These are phyloP conservation scores for Cercospora sojina DNA, from an alignment of 2,329 filamentous ascomycete species.

Conservation along the genomic window DNA sequence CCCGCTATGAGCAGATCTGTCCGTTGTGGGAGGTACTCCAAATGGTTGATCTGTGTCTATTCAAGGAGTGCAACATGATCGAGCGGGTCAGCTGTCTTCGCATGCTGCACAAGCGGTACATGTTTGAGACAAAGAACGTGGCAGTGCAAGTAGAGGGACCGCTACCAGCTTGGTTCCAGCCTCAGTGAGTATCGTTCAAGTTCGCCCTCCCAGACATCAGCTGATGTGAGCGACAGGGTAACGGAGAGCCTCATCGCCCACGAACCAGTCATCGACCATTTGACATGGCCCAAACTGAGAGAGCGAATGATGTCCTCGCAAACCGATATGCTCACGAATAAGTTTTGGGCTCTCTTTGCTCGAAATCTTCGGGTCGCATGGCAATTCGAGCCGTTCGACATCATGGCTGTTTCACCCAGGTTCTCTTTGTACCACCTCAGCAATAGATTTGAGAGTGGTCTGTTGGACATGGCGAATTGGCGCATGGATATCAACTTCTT, in stretches of 20 bases:
- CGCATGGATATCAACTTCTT: constrained; percentile 29
- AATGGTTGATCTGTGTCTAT: constrained; percentile 27
- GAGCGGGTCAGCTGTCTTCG: constrained; percentile 26
- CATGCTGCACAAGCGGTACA: constrained; percentile 28
- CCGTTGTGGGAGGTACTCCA: constrained; percentile 26
- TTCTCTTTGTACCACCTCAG: constrained; percentile 23
- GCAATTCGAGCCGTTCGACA: constrained; percentile 25
- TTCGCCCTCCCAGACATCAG: neutral
- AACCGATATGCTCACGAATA: constrained; percentile 26
- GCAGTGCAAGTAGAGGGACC: constrained; percentile 23
- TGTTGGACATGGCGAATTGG: constrained; percentile 28
- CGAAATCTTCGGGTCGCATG: constrained; percentile 25
- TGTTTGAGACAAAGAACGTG: constrained; percentile 27
- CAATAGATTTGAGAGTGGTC: constrained; percentile 20
- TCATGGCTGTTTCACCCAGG: constrained; percentile 18
- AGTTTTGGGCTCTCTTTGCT: constrained; percentile 25
- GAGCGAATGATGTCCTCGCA: constrained; percentile 24
- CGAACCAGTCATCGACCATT: constrained; percentile 28
- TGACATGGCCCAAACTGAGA: constrained; percentile 26
- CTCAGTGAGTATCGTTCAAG: constrained; percentile 19
- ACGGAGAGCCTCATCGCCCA: constrained; percentile 26
- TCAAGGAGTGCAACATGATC: constrained; percentile 27
- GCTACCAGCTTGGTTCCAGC: constrained; percentile 26
- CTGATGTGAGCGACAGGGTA: constrained; percentile 19
- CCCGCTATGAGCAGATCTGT: constrained; percentile 26